Conservation (phyloP, 257 asterid species). For the Nicotiana tabacum region DNA sequence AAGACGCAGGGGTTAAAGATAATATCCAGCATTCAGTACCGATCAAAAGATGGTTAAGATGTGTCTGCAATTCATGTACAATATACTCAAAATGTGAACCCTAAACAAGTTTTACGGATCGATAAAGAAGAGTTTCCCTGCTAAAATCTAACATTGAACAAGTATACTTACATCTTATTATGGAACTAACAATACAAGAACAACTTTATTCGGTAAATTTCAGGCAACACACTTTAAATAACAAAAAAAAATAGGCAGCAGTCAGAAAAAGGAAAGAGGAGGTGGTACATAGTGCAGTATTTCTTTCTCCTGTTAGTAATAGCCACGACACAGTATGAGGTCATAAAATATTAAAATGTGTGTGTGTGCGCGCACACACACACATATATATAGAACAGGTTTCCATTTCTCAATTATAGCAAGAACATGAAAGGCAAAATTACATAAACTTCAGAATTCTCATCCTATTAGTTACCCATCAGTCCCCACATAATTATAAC, state of each 20-base stretch:
- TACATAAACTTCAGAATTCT: neutral
- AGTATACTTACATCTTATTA: neutral
- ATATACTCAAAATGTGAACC: constrained; percentile 56
- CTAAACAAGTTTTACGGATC: constrained; percentile 47
- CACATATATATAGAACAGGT: too few species aligned
- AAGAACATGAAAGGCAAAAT: neutral
- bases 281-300: neutral
- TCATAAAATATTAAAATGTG: too few species aligned
- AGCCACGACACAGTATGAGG: neutral
- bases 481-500: neutral
- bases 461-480: neutral
- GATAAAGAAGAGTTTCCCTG: constrained; percentile 9
- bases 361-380: neutral
- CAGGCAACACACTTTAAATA: neutral
- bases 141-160: neutral
- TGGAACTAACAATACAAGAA: neutral
- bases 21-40: constrained; percentile 56
- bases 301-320: neutral
- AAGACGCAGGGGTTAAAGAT: constrained; percentile 48
- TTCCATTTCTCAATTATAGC: neutral
- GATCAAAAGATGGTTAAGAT: constrained; percentile 51
- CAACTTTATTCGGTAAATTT: neutral
- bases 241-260: neutral
- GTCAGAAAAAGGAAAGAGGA: neutral
- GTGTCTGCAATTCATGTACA: constrained; percentile 58